Base-by-base conservation (phyloP, 2,329 filamentous ascomycete species). In the Nemania sp. region DNA sequence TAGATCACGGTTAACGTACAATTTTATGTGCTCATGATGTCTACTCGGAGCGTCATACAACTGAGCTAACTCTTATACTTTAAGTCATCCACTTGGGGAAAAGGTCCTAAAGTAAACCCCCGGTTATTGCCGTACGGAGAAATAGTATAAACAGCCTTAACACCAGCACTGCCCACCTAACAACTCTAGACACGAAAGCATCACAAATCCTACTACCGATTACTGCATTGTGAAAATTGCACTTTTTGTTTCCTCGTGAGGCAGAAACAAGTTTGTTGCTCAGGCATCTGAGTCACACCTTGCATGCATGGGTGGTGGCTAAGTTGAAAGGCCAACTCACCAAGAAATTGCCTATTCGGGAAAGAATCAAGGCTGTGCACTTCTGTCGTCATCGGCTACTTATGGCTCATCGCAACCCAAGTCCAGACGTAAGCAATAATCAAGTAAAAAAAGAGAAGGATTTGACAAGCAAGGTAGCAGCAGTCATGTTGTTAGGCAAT, bases 281-380 rank as follows among this genome's bases (percentile, higher is more conserved):
- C 32, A 41, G 29, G 29, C 22, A 47, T 55, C 38, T 62, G 58
- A 66, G 32, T 66, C 64, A 66, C 26, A 53, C 18, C 6, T 7
- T 32, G 32, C 3, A 24, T 49, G 58, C 58, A 54, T 53, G 43
- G 64, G 51, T n/a, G 13, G 51, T 20, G 22, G 15, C 51, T 41
- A 41, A 41, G 29, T 54, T 13, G 15, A 4, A n/a, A 7, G n/a
- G 32, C 32, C 32, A 41, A 15, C 47, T 59, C 35, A 59, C 53
- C 27, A 3, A 18, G 18, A 55, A 32, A 64, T 56, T 56, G 49
- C 65, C 65, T 64, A 64, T 59, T 67, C 49, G 54, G 60, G 65
- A 45, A 55, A 56, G n/a, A 67, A 20, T 15, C 54, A 52, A 64
- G 65, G 65, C 65, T 67, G 60, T 64, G 60, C 41, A 47, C 1